Base-by-base conservation (phyloP, 2,329 filamentous ascomycete species). In the Didymosphaeria variabile region DNA sequence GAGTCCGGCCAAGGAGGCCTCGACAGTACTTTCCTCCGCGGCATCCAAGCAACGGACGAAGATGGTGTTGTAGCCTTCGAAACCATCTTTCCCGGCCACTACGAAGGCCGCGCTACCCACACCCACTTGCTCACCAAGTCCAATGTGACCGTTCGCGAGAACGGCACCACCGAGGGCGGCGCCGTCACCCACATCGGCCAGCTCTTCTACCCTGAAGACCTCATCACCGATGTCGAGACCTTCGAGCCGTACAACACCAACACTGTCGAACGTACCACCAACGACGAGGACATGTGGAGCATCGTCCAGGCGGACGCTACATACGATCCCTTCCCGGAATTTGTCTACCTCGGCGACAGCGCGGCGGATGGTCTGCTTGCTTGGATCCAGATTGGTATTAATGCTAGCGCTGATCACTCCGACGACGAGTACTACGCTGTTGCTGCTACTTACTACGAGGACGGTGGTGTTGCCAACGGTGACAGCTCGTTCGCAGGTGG, bases 41-140 rank as follows among this genome's bases (percentile, higher is more conserved):
- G 84, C 40, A 79, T 84, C 32, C 81, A 84, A 65, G 70, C 73
- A 2, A 81, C 81, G 0, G 78, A 84, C 59, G 57, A 68, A 0
- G 82, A 85, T 34, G 83, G 84, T 36, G 79, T 85, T 5, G 81
- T 80, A 5, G 72, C 71, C 38, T 85, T 85, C 65, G 79, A 83
- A 34, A 85, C 81, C 21, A 78, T 80, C 44, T 81, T 83, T 68
- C 81, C 81, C 0, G 81, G 81, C 17, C 80, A 82, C 52, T 75
- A 76, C 46, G 58, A 56, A 5, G 71, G 72, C 10, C 67, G 72
- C 40, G 65, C 72, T 15, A 68, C 62, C n/a, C 70, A 73, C 62
- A 65, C 58, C 17, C 72, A 74, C 52, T 55, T 83, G 19, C 74
- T 81, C 29, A 76, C 75, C 15, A 78, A 79, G 57, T 71, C 73